Conservation (phyloP, 352 stramenopile species). For the Globisporangium yorkense region DNA sequence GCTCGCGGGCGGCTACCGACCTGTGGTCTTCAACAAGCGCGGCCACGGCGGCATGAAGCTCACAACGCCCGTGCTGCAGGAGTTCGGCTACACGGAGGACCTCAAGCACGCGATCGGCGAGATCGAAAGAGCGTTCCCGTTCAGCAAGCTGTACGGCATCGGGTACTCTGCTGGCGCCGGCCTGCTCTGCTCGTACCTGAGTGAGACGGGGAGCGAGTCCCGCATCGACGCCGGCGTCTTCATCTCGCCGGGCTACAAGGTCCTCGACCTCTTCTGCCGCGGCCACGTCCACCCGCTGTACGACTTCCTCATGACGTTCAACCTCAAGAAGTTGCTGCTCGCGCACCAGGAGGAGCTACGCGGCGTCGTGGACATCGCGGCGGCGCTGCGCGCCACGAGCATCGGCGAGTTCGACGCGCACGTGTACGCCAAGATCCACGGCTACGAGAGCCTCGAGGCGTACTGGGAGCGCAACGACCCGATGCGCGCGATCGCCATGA, state of each 20-base stretch:
- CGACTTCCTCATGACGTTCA: slow-evolving; percentile 74
- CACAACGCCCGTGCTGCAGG: slow-evolving; percentile 57
- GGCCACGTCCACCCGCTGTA: slow-evolving; percentile 66
- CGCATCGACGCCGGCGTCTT: slow-evolving; percentile 50
- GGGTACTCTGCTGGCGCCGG: slow-evolving; percentile 70
- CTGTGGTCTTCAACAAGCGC: slow-evolving; percentile 84
- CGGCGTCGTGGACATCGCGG: slow-evolving; percentile 38
- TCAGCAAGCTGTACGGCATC: slow-evolving; percentile 53
- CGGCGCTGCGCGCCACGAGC: slow-evolving; percentile 38
- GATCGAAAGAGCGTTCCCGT: slow-evolving; percentile 40
- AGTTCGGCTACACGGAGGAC: slow-evolving; percentile 63
- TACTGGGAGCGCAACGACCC: slow-evolving; percentile 79
- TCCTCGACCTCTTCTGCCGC: slow-evolving; percentile 63
- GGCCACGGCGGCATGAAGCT: slow-evolving; percentile 63
- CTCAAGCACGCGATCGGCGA: slow-evolving; percentile 45
- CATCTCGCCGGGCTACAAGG: slow-evolving; percentile 75
- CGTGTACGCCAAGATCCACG: slow-evolving; percentile 81
- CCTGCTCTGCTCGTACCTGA: slow-evolving; percentile 66
- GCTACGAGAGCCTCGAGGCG: slow-evolving; percentile 48
- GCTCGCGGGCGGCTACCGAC: slow-evolving; percentile 51
- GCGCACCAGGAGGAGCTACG: slow-evolving; percentile 37
- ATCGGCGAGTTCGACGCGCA: slow-evolving; percentile 71
- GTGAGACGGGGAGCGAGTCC: slow-evolving; percentile 47
- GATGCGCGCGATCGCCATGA: slow-evolving; percentile 51
- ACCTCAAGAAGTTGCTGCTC: slow-evolving; percentile 59